phyloP scores from a whole-genome alignment of 2,329 filamentous ascomycete species.

The Aspergillus costaricaensis region DNA sequence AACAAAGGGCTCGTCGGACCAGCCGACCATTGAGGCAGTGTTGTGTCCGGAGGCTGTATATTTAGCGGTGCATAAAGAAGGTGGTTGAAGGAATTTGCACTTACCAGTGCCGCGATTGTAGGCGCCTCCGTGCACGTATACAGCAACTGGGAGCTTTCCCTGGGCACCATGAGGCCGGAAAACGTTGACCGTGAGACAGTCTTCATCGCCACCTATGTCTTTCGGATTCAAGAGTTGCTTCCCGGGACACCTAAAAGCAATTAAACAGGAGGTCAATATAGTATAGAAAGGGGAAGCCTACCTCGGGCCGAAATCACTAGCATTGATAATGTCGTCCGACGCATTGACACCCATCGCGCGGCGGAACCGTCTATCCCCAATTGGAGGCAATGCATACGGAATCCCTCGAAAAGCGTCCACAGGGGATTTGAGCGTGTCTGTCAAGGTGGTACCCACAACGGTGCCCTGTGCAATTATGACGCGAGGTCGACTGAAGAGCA shows the following conservation, averaged over 20 bases:
- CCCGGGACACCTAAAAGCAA: constrained; percentile 23
- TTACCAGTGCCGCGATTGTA: constrained; percentile 36
- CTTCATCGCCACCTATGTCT: constrained; percentile 54
- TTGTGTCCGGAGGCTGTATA: constrained; percentile 48
- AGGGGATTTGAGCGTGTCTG: constrained; percentile 25
- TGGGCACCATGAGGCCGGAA: constrained; percentile 35
- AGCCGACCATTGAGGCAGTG: constrained; percentile 63
- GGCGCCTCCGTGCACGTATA: constrained; percentile 47
- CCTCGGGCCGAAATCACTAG: constrained; percentile 8
- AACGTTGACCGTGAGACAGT: constrained; percentile 46
- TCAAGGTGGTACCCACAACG: constrained; percentile 30
- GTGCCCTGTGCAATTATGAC: constrained; percentile 31
- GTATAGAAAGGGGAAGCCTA: constrained; percentile 47
- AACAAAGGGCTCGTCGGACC: constrained; percentile 48
- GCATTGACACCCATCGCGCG: constrained; percentile 30
- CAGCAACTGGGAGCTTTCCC: constrained; percentile 40
- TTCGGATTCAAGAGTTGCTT: constrained; percentile 52
- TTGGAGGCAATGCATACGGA: constrained; percentile 12
- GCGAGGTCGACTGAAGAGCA: constrained; percentile 9
- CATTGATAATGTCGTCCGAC: constrained; percentile 6
- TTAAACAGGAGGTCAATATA: constrained; percentile 32
- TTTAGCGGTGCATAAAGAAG: not conserved
- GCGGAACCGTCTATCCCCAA: constrained; percentile 13
- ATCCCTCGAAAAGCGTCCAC: constrained; percentile 44
- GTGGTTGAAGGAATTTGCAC: not conserved